Conservation (phyloP, 2,329 filamentous ascomycete species). For the Cladosporium cucumerinum region DNA sequence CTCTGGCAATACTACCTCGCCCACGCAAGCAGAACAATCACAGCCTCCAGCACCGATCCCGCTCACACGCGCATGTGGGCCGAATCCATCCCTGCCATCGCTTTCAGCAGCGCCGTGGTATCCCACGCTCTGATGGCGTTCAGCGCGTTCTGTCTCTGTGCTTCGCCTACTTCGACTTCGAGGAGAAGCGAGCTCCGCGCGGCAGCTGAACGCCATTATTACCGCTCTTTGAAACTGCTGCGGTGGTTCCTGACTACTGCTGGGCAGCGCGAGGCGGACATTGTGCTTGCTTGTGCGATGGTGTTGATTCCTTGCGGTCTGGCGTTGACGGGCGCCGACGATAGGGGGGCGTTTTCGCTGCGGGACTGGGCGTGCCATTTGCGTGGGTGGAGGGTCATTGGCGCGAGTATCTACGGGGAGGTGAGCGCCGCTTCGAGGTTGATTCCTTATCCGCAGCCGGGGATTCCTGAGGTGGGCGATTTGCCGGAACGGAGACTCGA, state of each 20-base stretch:
- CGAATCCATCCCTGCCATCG: background rate
- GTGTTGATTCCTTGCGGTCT: background rate
- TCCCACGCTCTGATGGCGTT: conserved; percentile 1
- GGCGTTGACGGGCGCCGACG: background rate
- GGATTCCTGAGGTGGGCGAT: background rate
- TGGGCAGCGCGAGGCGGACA: background rate
- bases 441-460: conserved; percentile 2
- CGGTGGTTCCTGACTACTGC: background rate
- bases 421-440: background rate
- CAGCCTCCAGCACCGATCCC: background rate
- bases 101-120: background rate
- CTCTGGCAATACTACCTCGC: conserved; percentile 16
- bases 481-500: background rate
- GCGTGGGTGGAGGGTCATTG: background rate
- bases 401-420: background rate
- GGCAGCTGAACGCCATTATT: background rate
- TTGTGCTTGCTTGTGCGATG: conserved; percentile 1
- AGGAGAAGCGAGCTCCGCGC: background rate
- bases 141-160: background rate
- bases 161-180: background rate
- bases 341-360: background rate
- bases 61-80: conserved; percentile 2
- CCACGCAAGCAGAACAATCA: conserved; percentile 6
- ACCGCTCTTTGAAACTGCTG: background rate
- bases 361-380: background rate